Base-by-base conservation (phyloP, 345 rosid species). In the Angophora floribunda region DNA sequence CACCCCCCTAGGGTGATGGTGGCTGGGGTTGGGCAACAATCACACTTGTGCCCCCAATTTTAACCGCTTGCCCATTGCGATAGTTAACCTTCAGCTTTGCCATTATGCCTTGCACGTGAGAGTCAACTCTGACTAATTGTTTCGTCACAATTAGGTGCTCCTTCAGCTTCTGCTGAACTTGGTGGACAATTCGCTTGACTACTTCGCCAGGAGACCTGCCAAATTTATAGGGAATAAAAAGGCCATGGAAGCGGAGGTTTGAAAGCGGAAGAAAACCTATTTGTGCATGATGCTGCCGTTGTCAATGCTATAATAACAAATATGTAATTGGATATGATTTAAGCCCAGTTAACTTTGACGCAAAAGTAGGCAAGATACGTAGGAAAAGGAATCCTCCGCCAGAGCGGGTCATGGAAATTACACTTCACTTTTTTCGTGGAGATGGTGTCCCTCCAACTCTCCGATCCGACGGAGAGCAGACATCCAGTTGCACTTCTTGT, bases 401-500 rank as follows among this genome's bases (percentile, higher is more conserved):
- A 21, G 59, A 53, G 59, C 11, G 0, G 2, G 26, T 53, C 59
- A 53, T 53, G 59, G 2, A 7, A 53, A 1, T 21, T 53, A 53
- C 26, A 0, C 11, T 21, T 7, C 26, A 7, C 0, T 53, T 21
- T 53, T 21, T 53, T 7, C 59, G 2, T 53, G 11, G 26, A 53
- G 26, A 21, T 53, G 26, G 59, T 53, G 5, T 21, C 59, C 59
- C 2, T 7, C 11, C 11, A 53, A 53, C 59, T 21, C 1, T 0
- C 10, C 26, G 2, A 53, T 19, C 4, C 0, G 4, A 52, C 9
- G 57, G 1, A 51, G 15, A 51, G 52, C 15, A n/a, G 19, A 0
- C 19, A 52, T 52, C 21, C 8, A 1, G 21, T 52, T 0, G 0
- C 0, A 0, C 24, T 19, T 53, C 1, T 53, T 0, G 1, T 53